A percentile compares a stretch with the other conserved stretches of the same genome.
These are phyloP conservation scores for Sicyos edulis DNA, from an alignment of 306 rosid genomes.

Conservation along the genomic window DNA sequence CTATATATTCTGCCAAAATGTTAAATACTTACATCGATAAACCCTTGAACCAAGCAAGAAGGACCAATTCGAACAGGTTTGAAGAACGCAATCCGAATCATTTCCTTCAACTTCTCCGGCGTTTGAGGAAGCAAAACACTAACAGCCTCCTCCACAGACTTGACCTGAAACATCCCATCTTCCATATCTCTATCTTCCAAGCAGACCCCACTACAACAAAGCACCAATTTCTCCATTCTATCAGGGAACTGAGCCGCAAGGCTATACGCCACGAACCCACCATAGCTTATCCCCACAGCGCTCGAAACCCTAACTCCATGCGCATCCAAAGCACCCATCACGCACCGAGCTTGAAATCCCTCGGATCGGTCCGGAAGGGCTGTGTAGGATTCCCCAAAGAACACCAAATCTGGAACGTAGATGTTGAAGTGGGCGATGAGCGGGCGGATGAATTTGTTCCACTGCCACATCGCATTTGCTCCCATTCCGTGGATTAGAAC, in stretches of 20 bases:
- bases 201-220: slow-evolving; percentile 76
- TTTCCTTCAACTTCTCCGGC: slow-evolving; percentile 47
- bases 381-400: slow-evolving; percentile 74
- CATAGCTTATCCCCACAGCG: slow-evolving; percentile 72
- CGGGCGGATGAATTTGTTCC: slow-evolving; percentile 54
- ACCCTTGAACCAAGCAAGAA: slow-evolving; percentile 56
- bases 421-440: slow-evolving; percentile 63
- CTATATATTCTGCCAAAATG: too few species aligned
- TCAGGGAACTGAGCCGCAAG: slow-evolving; percentile 71
- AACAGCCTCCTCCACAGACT: slow-evolving; percentile 59
- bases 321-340: slow-evolving; percentile 48
- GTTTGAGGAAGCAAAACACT: slow-evolving; percentile 55
- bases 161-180: slow-evolving; percentile 58
- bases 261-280: slow-evolving; percentile 81
- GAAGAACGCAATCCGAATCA: slow-evolving; percentile 46
- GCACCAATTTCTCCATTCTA: slow-evolving; percentile 52
- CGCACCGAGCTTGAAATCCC: slow-evolving; percentile 65
- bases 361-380: slow-evolving; percentile 58
- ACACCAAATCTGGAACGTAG: slow-evolving; percentile 78
- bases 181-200: slow-evolving; percentile 74
- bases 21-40: slow-evolving; percentile 44
- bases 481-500: slow-evolving; percentile 82
- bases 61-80: slow-evolving; percentile 49
- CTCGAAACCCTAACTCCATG: slow-evolving; percentile 36
- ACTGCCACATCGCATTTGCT: slow-evolving; percentile 97